A percentile compares a stretch with the other conserved stretches of the same genome.
Evolutionary conservation across 345 rosid genomes (phyloP).

Genomic region (thale cress (Arabidopsis thaliana)): TAIR10.1 NC_003071.7:18121001-18121500

Average conservation of each 20-base stretch:
- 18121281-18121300: background rate
- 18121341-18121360: slow-evolving; percentile 61
- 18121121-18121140: background rate
- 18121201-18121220: background rate
- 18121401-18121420: slow-evolving; percentile 87
- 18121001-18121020: slow-evolving; percentile 21
- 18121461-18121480: slow-evolving; percentile 82
- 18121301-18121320: slow-evolving; percentile 12
- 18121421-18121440: slow-evolving; percentile 93
- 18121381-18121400: slow-evolving; percentile 78
- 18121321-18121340: slow-evolving; percentile 2
- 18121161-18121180: background rate
- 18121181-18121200: slow-evolving; percentile 8
- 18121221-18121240: slow-evolving; percentile 9
- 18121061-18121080: background rate
- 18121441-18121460: slow-evolving; percentile 83
- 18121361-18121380: slow-evolving; percentile 76
- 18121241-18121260: background rate
- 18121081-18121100: slow-evolving; percentile 7
- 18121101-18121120: slow-evolving; percentile 5
- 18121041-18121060: slow-evolving; percentile 11
- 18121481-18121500: slow-evolving; percentile 78
- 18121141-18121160: background rate
- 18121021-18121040: slow-evolving; percentile 17
- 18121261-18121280: slow-evolving; percentile 21